phyloP scores from a whole-genome alignment of 768 basidiomycete genomes.

The Rhodotorula kratochvilovae region DNA sequence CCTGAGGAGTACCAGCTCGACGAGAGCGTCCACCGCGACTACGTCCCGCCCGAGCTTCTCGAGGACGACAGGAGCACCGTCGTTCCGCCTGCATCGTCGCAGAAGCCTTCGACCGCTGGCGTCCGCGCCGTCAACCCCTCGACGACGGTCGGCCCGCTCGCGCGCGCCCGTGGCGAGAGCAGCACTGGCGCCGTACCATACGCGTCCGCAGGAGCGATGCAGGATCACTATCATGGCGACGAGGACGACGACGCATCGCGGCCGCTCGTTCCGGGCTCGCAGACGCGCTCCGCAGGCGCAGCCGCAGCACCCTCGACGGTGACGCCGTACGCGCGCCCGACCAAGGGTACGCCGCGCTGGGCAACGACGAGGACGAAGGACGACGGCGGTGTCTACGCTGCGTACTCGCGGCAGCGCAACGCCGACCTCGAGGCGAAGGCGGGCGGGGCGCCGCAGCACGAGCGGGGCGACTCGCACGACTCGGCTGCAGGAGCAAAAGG shows the following conservation, averaged over 20 bases:
- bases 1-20: conserved; percentile 18
- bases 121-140: conserved; percentile 14
- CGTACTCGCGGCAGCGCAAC: conserved; percentile 18
- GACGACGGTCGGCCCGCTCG: conserved; percentile 7
- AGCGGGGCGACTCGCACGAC: background rate
- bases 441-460: background rate
- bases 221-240: conserved; percentile 1
- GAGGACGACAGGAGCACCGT: conserved; percentile 33
- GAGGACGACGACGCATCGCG: conserved; percentile 10
- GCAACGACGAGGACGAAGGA: conserved; percentile 8
- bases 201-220: background rate
- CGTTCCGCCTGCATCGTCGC: background rate
- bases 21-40: conserved; percentile 9
- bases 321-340: conserved; percentile 13
- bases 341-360: conserved; percentile 30
- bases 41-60: conserved; percentile 31
- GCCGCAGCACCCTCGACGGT: background rate
- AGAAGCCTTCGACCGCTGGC: background rate
- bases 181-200: background rate
- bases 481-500: background rate
- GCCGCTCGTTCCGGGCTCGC: conserved; percentile 12
- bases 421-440: conserved; percentile 14
- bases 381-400: conserved; percentile 13
- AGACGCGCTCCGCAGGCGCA: background rate
- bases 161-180: conserved; percentile 19